Evolutionary conservation across 2,329 filamentous ascomycete species (phyloP).

Genomic region (Botrytis porri): DNA sequence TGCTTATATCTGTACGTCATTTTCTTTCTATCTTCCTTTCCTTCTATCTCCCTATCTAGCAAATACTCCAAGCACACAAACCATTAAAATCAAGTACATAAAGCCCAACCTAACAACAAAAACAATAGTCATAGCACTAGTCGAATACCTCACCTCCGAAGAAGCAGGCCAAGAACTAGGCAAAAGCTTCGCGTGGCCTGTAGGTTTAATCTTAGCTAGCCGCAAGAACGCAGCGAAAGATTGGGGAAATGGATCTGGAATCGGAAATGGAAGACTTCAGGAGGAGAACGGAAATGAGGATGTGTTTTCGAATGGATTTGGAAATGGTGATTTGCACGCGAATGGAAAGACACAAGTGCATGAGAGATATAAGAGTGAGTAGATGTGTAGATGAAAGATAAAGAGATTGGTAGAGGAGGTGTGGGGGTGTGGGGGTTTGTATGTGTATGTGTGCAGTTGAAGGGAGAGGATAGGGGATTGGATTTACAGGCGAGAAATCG

Average conservation of each 20-base stretch:
- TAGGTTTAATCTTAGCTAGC: constrained; percentile 25
- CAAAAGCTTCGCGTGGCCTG: constrained; percentile 35
- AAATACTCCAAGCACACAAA: not conserved
- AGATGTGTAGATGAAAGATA: not conserved
- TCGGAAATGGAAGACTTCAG: not conserved
- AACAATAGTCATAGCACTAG: constrained; percentile 35
- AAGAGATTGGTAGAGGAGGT: not conserved
- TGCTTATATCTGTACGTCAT: constrained; percentile 41
- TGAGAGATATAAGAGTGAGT: not conserved
- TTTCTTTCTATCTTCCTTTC: not conserved
- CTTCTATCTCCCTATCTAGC: not conserved
- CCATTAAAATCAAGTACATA: not conserved
- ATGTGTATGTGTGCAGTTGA: not conserved
- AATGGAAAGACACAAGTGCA: constrained; percentile 18
- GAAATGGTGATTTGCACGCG: not conserved
- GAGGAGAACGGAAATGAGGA: not conserved
- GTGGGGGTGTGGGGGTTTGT: not conserved
- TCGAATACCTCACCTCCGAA: constrained; percentile 39
- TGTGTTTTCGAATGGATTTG: constrained; percentile 13
- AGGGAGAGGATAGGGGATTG: not conserved
- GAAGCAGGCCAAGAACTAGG: constrained; percentile 35
- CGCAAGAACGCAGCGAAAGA: not conserved
- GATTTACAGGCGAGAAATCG: not conserved
- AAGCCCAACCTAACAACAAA: not conserved
- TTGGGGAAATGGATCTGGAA: not conserved